Conservation (phyloP, 495 filamentous ascomycete genomes). For the Trichocladium uniseriatum region DNA sequence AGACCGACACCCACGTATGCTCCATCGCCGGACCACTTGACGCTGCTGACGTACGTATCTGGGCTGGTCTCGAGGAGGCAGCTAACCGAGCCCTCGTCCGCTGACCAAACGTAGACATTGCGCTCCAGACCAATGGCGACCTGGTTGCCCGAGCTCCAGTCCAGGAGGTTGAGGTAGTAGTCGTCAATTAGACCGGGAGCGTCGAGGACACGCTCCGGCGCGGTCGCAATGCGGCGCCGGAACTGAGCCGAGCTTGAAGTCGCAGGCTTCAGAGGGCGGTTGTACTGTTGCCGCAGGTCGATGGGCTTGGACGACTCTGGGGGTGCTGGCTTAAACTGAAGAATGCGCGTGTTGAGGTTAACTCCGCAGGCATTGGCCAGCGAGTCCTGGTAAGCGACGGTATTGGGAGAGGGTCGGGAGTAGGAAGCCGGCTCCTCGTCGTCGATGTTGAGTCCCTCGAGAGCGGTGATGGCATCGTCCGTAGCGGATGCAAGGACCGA, state of each 20-base stretch:
- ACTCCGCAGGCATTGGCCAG: constrained; percentile 89
- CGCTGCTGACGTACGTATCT: constrained; percentile 94
- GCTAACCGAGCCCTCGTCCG: constrained; percentile 79
- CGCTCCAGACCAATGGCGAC: constrained; percentile 96
- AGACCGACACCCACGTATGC: constrained; percentile 94
- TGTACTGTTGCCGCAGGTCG: constrained; percentile 95
- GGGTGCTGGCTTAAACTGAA: constrained; percentile 96
- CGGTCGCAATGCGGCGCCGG: constrained; percentile 81
- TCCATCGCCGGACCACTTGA: constrained; percentile 97
- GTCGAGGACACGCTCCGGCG: constrained; percentile 94
- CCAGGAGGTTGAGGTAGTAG: constrained; percentile 96
- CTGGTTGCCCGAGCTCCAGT: constrained; percentile 97
- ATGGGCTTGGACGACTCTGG: constrained; percentile 97
- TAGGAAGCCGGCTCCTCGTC: constrained; percentile 48
- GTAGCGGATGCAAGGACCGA: constrained; percentile 58
- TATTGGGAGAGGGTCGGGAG: constrained; percentile 72
- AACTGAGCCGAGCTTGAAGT: constrained; percentile 67
- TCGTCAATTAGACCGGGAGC: constrained; percentile 93
- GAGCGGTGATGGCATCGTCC: constrained; percentile 66
- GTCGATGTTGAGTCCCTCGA: constrained; percentile 65
- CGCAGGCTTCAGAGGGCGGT: constrained; percentile 80
- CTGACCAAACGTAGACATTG: constrained; percentile 98
- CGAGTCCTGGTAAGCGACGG: constrained; percentile 84
- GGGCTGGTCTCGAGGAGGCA: constrained; percentile 74
- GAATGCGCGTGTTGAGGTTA: constrained; percentile 83